Percentiles rank a stretch among this genome's conserved stretches.
These are phyloP conservation scores for Spathaspora sp. DNA, from an alignment of 1,139 yeast genomes.

Conservation along the genomic window DNA sequence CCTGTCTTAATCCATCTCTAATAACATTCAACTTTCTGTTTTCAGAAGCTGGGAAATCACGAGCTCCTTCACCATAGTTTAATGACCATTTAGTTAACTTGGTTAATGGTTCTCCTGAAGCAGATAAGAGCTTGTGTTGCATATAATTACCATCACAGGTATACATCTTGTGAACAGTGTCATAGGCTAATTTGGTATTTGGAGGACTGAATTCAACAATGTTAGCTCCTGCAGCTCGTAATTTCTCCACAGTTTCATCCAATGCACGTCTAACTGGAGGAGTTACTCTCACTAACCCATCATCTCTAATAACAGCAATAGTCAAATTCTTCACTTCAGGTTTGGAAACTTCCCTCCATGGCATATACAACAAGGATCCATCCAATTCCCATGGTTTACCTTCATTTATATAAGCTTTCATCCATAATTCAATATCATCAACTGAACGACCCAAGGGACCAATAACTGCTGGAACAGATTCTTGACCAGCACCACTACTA, in stretches of 20 bases:
- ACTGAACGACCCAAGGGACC: constrained; percentile 66
- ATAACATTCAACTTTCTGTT: constrained; percentile 46
- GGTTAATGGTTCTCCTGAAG: constrained; percentile 64
- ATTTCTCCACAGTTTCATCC: constrained; percentile 26
- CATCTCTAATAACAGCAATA: constrained; percentile 41
- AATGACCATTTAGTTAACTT: constrained; percentile 62
- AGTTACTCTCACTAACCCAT: constrained; percentile 38
- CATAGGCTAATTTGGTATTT: constrained; percentile 48
- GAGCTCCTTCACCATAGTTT: constrained; percentile 57
- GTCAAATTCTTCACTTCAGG: constrained; percentile 42
- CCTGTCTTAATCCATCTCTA: constrained; percentile 57
- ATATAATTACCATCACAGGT: constrained; percentile 60
- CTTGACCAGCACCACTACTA: constrained; percentile 57
- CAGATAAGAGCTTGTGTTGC: constrained; percentile 50
- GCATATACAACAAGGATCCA: constrained; percentile 52
- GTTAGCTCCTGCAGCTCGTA: constrained; percentile 31
- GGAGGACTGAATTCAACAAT: constrained; percentile 51
- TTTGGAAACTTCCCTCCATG: constrained; percentile 57
- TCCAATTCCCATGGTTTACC: constrained; percentile 75
- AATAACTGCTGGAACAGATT: constrained; percentile 55
- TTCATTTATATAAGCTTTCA: constrained; percentile 53
- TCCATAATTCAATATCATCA: constrained; percentile 63
- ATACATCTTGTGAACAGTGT: constrained; percentile 50
- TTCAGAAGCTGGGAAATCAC: constrained; percentile 40
- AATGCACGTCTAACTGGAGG: constrained; percentile 56